Base-by-base conservation (phyloP, 176 grass and related monocot species). In the Puccinellia tenuiflora region DNA sequence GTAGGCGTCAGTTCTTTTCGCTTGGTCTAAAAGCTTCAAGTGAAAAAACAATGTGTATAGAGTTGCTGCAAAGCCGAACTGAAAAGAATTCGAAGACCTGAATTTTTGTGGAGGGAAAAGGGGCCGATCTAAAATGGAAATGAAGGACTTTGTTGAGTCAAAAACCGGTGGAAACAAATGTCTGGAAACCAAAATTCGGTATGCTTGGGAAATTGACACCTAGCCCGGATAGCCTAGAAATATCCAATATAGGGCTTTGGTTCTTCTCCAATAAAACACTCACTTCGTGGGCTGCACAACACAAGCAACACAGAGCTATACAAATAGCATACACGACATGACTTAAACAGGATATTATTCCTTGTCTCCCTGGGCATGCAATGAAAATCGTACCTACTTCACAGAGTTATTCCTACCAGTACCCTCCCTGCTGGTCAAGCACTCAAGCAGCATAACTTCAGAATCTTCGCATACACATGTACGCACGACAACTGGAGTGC, bases 111-210 rank as follows among this genome's bases (percentile, higher is more conserved):
- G 21, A 1, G 10, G 21, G 7, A 39, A 51, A 39, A 20, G 26
- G 26, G 62, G 30, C 30, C 29, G n/a, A 12, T 10, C 53, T 4
- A 7, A 24, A 24, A 4, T 57, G 54, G 25, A 57, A 57, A 57
- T 25, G 54, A 57, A 21, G 0, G 54, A 25, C 7, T 24, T 17
- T 34, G 22, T 17, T 8, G 8, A 26, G 57, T 71, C 50, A 57
- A 82, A 55, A 40, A 26, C 31, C 22, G 24, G 6, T 12, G 13
- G 77, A 80, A 40, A 86, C 80, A 65, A 65, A 53, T 73, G 67
- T 29, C 47, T 12, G 22, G 25, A 6, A 47, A 57, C 50, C 17
- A 24, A 22, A 7, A 42, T 25, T 12, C 35, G 35, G 35, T 37
- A 5, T 25, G 52, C 34, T 70, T 10, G 21, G 46, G 12, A 35